Evolutionary conservation across 257 asterid genomes (phyloP).

Genomic region (Solanum lignicaule): DNA sequence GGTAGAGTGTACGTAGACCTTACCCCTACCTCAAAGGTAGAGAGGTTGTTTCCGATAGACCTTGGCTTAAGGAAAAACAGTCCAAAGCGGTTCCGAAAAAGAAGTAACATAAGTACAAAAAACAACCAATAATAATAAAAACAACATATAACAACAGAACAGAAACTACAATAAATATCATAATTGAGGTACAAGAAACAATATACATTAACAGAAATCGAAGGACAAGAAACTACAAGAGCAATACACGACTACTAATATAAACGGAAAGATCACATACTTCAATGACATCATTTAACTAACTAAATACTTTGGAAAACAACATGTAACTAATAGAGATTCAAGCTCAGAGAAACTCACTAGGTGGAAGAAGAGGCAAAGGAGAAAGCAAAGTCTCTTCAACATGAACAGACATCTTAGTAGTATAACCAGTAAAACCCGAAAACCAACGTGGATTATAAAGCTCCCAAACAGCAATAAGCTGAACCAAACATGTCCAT

Average conservation of each 20-base stretch:
- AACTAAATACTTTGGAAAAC: not conserved
- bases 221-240: not conserved
- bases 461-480: slow-evolving; percentile 65
- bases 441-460: slow-evolving; percentile 64
- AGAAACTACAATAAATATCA: not conserved
- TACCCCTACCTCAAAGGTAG: not conserved
- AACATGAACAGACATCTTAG: slow-evolving; percentile 30
- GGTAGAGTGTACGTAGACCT: not conserved
- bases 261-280: not conserved
- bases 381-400: slow-evolving; percentile 36
- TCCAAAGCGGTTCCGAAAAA: not conserved
- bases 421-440: slow-evolving; percentile 28
- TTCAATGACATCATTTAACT: not conserved
- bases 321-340: not conserved
- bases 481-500: slow-evolving; percentile 94
- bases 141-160: not conserved
- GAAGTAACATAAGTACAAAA: not conserved
- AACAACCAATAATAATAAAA: not conserved
- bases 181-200: not conserved
- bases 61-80: not conserved
- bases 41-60: not conserved
- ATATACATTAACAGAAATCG: not conserved
- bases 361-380: slow-evolving; percentile 29
- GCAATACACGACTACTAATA: not conserved
- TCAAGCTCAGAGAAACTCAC: slow-evolving; percentile 39